These are phyloP conservation scores for Nasturtium officinale DNA, from an alignment of 345 rosid genomes.

Conservation along the genomic window DNA sequence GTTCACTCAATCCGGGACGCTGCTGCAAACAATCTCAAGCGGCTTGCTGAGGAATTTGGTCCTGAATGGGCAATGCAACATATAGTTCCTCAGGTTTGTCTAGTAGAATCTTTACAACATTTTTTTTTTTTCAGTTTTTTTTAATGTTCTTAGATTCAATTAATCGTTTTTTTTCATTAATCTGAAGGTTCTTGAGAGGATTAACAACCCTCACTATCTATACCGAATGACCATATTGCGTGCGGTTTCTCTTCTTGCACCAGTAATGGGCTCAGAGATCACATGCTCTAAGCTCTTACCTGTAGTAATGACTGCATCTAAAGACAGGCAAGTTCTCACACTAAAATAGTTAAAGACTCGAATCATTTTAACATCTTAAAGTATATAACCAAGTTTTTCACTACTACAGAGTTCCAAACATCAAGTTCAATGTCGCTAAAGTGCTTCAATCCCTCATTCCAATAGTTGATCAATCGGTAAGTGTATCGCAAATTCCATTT, in stretches of 20 bases:
- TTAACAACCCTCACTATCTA: constrained; percentile 73
- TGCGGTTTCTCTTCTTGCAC: constrained; percentile 80
- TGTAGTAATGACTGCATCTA: constrained; percentile 66
- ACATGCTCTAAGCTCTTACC: constrained; percentile 85
- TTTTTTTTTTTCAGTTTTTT: background rate
- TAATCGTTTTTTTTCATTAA: background rate
- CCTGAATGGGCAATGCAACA: constrained; percentile 93
- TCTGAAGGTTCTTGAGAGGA: constrained; percentile 78
- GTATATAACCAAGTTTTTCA: constrained; percentile 17
- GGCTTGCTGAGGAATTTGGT: constrained; percentile 86
- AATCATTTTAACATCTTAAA: background rate
- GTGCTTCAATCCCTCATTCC: constrained; percentile 90
- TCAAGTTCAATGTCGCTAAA: constrained; percentile 94
- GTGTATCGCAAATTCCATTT: constrained; percentile 32
- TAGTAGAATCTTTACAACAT: background rate
- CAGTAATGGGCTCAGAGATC: constrained; percentile 88
- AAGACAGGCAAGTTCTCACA: constrained; percentile 66
- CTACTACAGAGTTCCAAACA: constrained; percentile 82
- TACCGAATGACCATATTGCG: constrained; percentile 87
- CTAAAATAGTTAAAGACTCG: background rate
- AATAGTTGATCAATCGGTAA: constrained; percentile 77
- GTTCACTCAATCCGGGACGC: constrained; percentile 88
- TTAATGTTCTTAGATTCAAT: background rate
- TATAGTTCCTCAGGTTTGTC: constrained; percentile 78
- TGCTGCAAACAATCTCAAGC: constrained; percentile 84